A percentile compares a stretch with the other conserved stretches of the same genome.
These are phyloP conservation scores for Nicotiana attenuata DNA, from an alignment of 257 asterid genomes.

Conservation along the genomic window DNA sequence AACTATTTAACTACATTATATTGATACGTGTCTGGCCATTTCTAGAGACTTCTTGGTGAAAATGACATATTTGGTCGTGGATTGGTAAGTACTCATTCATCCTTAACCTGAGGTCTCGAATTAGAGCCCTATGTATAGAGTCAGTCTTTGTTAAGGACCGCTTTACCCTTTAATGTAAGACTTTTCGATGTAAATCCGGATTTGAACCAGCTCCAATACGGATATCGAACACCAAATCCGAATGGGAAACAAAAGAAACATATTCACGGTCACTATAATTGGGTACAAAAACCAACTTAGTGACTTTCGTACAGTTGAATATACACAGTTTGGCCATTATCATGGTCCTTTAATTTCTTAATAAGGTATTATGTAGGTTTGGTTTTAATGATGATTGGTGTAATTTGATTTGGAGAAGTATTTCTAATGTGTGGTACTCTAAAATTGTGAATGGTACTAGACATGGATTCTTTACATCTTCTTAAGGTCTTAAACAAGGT, in stretches of 20 bases:
- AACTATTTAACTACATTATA: not conserved
- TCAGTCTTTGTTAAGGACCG: fast-evolving
- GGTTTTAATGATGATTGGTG: no score
- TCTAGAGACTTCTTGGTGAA: not conserved
- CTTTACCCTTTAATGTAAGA: fast-evolving
- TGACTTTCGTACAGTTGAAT: not conserved
- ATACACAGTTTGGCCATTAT: not conserved
- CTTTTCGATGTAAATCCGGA: fast-evolving
- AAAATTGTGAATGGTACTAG: no score
- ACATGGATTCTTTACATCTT: no score
- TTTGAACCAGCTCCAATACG: fast-evolving
- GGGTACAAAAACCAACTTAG: not conserved
- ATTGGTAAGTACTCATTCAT: no score
- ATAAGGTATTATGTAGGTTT: no score
- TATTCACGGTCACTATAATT: no score
- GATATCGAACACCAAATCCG: no score
- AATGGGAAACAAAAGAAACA: no score
- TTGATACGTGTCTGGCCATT: not conserved
- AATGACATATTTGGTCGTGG: not conserved
- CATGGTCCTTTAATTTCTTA: not conserved
- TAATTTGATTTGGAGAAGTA: no score
- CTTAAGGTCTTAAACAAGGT: no score
- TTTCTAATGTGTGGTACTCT: no score
- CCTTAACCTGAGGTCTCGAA: fast-evolving
- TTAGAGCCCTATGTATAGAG: fast-evolving